Conservation (phyloP, 2,329 filamentous ascomycete species). For the Colletotrichum kahawae region DNA sequence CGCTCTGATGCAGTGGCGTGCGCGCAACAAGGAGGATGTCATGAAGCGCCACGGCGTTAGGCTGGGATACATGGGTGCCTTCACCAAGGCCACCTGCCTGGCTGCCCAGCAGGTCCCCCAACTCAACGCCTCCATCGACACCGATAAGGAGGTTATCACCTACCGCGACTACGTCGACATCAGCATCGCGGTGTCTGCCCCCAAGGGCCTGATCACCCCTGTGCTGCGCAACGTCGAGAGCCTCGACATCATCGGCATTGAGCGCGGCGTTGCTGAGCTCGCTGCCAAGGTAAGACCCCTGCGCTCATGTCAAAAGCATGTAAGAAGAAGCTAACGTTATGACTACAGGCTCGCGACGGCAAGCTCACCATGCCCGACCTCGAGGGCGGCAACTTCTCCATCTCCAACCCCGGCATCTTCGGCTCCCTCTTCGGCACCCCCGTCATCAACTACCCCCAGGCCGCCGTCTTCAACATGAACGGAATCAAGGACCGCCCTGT, state of each 20-base stretch:
- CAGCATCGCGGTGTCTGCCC: conserved; percentile 75
- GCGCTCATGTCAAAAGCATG: accelerated
- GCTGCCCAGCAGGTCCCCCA: conserved; percentile 73
- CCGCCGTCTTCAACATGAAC: conserved; percentile 65
- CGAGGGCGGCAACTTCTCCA: conserved; percentile 78
- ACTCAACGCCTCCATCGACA: conserved; percentile 66
- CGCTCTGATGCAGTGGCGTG: conserved; percentile 67
- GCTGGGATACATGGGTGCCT: conserved; percentile 77
- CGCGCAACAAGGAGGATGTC: conserved; percentile 65
- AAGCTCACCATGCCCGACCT: conserved; percentile 81
- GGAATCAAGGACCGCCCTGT: conserved; percentile 58
- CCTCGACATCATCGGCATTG: conserved; percentile 34
- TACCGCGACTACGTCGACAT: conserved; percentile 73
- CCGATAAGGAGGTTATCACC: conserved; percentile 62
- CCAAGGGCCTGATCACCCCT: conserved; percentile 75
- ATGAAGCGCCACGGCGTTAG: conserved; percentile 32
- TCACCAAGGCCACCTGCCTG: conserved; percentile 73
- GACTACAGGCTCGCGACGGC: conserved; percentile 64
- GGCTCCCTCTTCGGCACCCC: conserved; percentile 57
- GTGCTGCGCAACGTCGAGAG: conserved; percentile 72
- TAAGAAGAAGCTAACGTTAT: not conserved
- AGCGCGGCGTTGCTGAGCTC: conserved; percentile 66
- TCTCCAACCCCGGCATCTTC: conserved; percentile 83
- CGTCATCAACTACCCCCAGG: conserved; percentile 79
- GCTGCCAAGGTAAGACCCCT: conserved; percentile 63